Evolutionary conservation across 2,329 filamentous ascomycete genomes (phyloP).

Genomic region (Pseudonectria foliicola): DNA sequence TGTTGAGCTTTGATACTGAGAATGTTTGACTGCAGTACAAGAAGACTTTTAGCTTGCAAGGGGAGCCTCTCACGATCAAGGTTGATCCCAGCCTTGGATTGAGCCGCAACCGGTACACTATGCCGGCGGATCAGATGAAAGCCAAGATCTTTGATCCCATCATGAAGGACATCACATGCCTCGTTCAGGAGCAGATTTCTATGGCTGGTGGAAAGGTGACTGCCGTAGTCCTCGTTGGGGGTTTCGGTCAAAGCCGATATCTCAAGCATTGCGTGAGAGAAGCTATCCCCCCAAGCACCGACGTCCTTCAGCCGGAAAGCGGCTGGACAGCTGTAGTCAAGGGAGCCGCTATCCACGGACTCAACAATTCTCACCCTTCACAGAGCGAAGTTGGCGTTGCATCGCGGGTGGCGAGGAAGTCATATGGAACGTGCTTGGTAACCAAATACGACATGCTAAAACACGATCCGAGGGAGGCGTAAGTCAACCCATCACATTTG

Average conservation of each 20-base stretch:
- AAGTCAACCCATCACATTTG: slow-evolving; percentile 6
- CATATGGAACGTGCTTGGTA: slow-evolving; percentile 31
- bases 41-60: slow-evolving; percentile 30
- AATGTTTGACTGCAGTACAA: slow-evolving; percentile 24
- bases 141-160: slow-evolving; percentile 41
- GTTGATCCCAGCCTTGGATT: slow-evolving; percentile 28
- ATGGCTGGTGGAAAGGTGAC: slow-evolving; percentile 29
- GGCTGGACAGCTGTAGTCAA: slow-evolving; percentile 45
- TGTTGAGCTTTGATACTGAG: slow-evolving; percentile 7
- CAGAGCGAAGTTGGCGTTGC: slow-evolving; percentile 24
- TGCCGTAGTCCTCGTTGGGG: slow-evolving; percentile 41
- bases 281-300: slow-evolving; percentile 26
- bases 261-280: slow-evolving; percentile 34
- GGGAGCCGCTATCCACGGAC: slow-evolving; percentile 40
- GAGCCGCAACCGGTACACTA: slow-evolving; percentile 23
- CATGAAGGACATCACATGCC: slow-evolving; percentile 35
- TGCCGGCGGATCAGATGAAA: slow-evolving; percentile 55
- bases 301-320: slow-evolving; percentile 41
- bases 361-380: slow-evolving; percentile 24
- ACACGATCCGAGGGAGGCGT: slow-evolving; percentile 31
- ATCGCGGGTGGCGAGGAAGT: slow-evolving; percentile 30
- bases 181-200: slow-evolving; percentile 34
- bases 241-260: slow-evolving; percentile 40
- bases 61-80: slow-evolving; percentile 30
- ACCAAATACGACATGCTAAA: slow-evolving; percentile 29